Base-by-base conservation (phyloP, 371 early-diverging fungal species). In the Saksenaea vasiformis region DNA sequence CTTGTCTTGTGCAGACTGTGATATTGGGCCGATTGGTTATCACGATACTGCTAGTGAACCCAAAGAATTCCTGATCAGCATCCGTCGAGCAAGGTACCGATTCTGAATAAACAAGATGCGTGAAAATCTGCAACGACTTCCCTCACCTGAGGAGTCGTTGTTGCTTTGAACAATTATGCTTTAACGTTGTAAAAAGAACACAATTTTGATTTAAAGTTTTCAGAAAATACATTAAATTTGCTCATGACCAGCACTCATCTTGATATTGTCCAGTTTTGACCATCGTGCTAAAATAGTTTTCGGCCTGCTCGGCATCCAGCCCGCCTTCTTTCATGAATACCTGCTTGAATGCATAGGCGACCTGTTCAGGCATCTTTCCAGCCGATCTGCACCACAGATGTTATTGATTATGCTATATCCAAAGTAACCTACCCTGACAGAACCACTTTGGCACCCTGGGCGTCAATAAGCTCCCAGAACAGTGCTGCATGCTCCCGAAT, bases 231-330 rank as follows among this genome's bases (percentile, higher is more conserved):
- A 31, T 31, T 31, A 31, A 26, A 54, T 5, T 24, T 9, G n/a
- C 28, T 69, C 68, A 88, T 58, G 81, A 72, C 95, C 95, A 96
- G 62, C 93, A 93, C 61, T 97, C 97, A 64, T 93, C 90, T 77
- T 94, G 94, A 69, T 89, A 94, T 63, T 93, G 78, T 11, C 90
- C 81, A 4, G 79, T 71, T 62, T 86, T 89, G 62, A 80, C 85
- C 84, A 95, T 80, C 5, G 58, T 53, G 13, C 38, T 72, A 54
- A 94, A 72, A 58, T 88, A 91, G 9, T 38, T 70, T 13, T 77
- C 74, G 4, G 95, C 93, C 38, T 88, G 84, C 19, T 80, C 85
- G 0, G 78, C 76, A 54, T 76, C 58, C 72, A 91, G 62, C 1
- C 68, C 67, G 0, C 90, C 92, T 28, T 87, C 72, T 27, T 70